phyloP scores from a whole-genome alignment of 2,329 filamentous ascomycete genomes.

The Fusarium bulbicola region DNA sequence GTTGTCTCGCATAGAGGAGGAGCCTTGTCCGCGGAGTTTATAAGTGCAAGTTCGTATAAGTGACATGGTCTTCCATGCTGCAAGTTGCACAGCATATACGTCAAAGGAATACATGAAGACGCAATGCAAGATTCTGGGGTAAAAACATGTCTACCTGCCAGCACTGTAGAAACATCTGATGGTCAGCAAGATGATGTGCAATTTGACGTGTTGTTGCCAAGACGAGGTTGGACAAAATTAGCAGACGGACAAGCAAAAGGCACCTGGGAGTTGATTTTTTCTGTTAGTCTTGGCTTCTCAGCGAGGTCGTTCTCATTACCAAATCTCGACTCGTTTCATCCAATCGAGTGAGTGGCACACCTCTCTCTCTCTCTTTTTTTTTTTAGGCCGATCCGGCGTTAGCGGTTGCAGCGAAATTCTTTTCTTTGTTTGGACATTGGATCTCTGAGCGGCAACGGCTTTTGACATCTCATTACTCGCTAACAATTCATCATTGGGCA shows the following conservation, averaged over 20 bases:
- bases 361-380: neutral
- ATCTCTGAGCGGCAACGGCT: conserved; percentile 21
- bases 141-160: neutral
- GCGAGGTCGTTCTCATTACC: conserved; percentile 50
- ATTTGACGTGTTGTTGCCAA: conserved; percentile 22
- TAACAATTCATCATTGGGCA: conserved; percentile 29
- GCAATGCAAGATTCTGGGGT: conserved; percentile 9
- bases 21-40: conserved; percentile 31
- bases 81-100: conserved; percentile 10
- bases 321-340: conserved; percentile 44
- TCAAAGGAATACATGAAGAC: conserved; percentile 21
- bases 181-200: conserved; percentile 19
- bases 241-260: conserved; percentile 7
- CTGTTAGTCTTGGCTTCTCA: conserved; percentile 37
- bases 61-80: neutral
- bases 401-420: conserved; percentile 27
- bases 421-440: conserved; percentile 27
- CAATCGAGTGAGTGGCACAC: conserved; percentile 43
- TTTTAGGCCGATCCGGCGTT: conserved; percentile 35
- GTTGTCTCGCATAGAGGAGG: conserved; percentile 14
- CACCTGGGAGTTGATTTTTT: conserved; percentile 17
- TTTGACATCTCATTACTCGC: conserved; percentile 27
- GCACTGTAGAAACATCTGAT: conserved; percentile 15
- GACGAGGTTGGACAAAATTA: conserved; percentile 23
- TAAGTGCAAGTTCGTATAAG: conserved; percentile 10